A percentile compares a stretch with the other conserved stretches of the same genome.
phyloP scores from a whole-genome alignment of 352 stramenopile species.

The Pythium sp. region DNA sequence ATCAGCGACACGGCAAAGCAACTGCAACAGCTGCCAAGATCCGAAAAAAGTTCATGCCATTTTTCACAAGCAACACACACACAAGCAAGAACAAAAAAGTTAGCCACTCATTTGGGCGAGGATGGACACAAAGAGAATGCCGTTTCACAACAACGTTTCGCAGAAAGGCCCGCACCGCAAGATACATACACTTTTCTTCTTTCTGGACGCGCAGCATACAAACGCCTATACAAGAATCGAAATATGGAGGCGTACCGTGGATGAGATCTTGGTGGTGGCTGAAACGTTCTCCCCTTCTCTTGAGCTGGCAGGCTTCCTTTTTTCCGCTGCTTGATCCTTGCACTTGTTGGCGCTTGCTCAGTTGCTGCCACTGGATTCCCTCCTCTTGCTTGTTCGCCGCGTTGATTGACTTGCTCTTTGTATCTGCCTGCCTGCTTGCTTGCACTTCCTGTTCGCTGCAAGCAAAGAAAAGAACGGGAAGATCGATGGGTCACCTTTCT shows the following conservation, averaged over 20 bases:
- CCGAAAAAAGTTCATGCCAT: constrained; percentile 10
- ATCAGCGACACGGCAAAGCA: constrained; percentile 13
- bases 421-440: neutral
- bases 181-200: constrained; percentile 16
- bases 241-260: neutral
- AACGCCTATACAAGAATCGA: neutral
- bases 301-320: neutral
- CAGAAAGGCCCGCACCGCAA: neutral
- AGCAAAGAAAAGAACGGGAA: neutral
- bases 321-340: too few species aligned
- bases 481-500: constrained; percentile 8
- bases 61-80: neutral
- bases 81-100: neutral
- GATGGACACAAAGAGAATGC: constrained; percentile 8
- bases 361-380: neutral
- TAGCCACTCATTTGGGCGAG: constrained; percentile 9
- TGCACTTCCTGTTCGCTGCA: neutral
- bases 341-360: neutral
- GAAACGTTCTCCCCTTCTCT: neutral
- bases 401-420: neutral
- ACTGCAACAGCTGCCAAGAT: constrained; percentile 8
- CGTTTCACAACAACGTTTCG: constrained; percentile 13
- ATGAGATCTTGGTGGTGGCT: constrained; percentile 4
- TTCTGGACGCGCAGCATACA: constrained; percentile 1
- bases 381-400: neutral